Percentiles rank a stretch among this genome's conserved stretches.
phyloP scores from a whole-genome alignment of 2,329 filamentous ascomycete genomes.

The Trichoderma lentiforme region DNA sequence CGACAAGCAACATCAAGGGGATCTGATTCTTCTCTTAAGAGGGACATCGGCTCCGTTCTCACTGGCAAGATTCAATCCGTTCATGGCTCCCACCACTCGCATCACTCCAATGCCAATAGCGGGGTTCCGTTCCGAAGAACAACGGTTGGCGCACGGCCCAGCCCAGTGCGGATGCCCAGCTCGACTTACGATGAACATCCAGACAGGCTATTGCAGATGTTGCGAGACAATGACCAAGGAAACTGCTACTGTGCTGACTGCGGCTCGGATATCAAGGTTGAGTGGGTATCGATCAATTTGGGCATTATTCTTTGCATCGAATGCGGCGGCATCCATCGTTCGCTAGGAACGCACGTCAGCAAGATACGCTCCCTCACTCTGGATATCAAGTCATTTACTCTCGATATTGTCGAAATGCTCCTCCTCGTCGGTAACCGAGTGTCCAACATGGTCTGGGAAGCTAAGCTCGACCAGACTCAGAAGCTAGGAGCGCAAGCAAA shows the following conservation, averaged over 20 bases:
- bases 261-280: slow-evolving; percentile 84
- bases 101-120: slow-evolving; percentile 42
- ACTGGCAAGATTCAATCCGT: slow-evolving; percentile 85
- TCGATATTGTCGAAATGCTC: slow-evolving; percentile 92
- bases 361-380: slow-evolving; percentile 94
- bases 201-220: slow-evolving; percentile 78
- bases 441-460: slow-evolving; percentile 96
- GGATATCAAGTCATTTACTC: slow-evolving; percentile 93
- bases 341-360: slow-evolving; percentile 93
- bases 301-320: slow-evolving; percentile 96
- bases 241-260: slow-evolving; percentile 96
- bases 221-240: slow-evolving; percentile 86
- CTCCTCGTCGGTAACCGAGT: slow-evolving; percentile 89
- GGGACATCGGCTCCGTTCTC: slow-evolving; percentile 88
- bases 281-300: slow-evolving; percentile 98
- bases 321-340: slow-evolving; percentile 95
- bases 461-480: slow-evolving; percentile 66
- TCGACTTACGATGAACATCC: slow-evolving; percentile 77
- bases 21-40: slow-evolving; percentile 59
- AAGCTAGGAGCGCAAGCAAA: slow-evolving; percentile 78
- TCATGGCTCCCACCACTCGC: slow-evolving; percentile 50
- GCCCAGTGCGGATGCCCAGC: slow-evolving; percentile 64
- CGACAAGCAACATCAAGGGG: slow-evolving; percentile 41
- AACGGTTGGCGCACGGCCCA: slow-evolving; percentile 85
- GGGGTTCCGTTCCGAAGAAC: slow-evolving; percentile 74